Conservation (phyloP, 2,329 filamentous ascomycete genomes). For the Juglanconis oblonga region DNA sequence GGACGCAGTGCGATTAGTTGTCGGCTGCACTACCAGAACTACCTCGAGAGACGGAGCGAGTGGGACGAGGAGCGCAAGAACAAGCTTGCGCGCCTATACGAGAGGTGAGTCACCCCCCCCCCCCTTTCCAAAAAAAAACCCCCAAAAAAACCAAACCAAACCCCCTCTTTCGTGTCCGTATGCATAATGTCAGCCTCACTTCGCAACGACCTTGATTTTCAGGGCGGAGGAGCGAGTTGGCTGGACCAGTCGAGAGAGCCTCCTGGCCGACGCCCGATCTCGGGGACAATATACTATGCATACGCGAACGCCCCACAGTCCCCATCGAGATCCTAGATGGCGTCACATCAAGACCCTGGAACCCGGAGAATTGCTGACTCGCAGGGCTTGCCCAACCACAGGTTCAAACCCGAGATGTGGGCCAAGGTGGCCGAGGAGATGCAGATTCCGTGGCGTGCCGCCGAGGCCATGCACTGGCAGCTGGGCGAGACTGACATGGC, state of each 20-base stretch:
- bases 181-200: neutral
- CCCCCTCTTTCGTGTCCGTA: too few species aligned
- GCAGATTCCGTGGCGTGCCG: constrained; percentile 90
- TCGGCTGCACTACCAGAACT: constrained; percentile 94
- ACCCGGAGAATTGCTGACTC: constrained; percentile 16
- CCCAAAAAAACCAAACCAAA: too few species aligned
- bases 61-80: constrained; percentile 99
- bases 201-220: neutral
- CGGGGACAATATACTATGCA: constrained; percentile 2
- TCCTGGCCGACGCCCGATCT: neutral
- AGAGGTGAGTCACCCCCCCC: constrained; percentile 63
- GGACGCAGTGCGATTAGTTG: constrained; percentile 93
- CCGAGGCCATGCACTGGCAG: constrained; percentile 98
- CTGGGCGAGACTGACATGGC: constrained; percentile 94
- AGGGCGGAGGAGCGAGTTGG: neutral
- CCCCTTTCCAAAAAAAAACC: too few species aligned
- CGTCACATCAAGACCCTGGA: neutral
- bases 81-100: constrained; percentile 89
- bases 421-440: constrained; percentile 92
- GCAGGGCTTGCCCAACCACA: constrained; percentile 34
- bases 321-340: constrained; percentile 9
- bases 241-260: constrained; percentile 2
- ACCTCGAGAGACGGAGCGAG: constrained; percentile 85
- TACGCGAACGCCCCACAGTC: constrained; percentile 10
- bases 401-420: constrained; percentile 99